Evolutionary conservation across 108 stramenopile species (phyloP).

Genomic region (Hondaea fermentalgiana): DNA sequence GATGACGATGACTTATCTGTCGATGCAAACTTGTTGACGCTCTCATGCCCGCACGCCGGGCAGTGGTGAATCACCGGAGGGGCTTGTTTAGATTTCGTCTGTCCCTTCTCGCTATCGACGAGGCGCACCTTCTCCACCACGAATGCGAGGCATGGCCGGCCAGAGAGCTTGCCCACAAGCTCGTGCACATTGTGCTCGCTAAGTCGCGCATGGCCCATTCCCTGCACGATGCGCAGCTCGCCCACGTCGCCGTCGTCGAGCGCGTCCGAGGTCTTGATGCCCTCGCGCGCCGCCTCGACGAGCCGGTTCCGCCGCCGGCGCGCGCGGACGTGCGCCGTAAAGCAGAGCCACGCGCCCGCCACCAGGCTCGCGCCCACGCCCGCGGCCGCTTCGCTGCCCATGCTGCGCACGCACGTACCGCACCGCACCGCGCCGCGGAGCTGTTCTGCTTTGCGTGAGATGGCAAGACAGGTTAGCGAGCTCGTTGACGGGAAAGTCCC

Average conservation of each 20-base stretch:
- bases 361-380: background rate
- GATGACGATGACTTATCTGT: no score
- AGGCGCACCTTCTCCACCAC: background rate
- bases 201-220: background rate
- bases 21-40: no score
- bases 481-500: no score
- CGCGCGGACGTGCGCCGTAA: background rate
- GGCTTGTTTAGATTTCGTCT: background rate
- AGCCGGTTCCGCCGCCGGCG: background rate
- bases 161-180: background rate
- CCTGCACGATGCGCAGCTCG: background rate
- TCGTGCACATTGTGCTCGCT: background rate
- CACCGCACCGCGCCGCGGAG: no score
- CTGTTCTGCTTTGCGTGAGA: no score
- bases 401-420: background rate
- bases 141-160: background rate
- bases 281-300: background rate
- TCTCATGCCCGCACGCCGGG: background rate
- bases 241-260: background rate
- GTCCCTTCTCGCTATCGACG: background rate
- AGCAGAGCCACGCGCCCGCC: background rate
- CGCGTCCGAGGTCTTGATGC: background rate
- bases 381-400: background rate
- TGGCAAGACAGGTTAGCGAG: no score
- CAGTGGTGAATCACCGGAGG: background rate